A percentile compares a stretch with the other conserved stretches of the same genome.
Evolutionary conservation across 345 rosid species (phyloP).

Genomic region (Ceriops tagal): DNA sequence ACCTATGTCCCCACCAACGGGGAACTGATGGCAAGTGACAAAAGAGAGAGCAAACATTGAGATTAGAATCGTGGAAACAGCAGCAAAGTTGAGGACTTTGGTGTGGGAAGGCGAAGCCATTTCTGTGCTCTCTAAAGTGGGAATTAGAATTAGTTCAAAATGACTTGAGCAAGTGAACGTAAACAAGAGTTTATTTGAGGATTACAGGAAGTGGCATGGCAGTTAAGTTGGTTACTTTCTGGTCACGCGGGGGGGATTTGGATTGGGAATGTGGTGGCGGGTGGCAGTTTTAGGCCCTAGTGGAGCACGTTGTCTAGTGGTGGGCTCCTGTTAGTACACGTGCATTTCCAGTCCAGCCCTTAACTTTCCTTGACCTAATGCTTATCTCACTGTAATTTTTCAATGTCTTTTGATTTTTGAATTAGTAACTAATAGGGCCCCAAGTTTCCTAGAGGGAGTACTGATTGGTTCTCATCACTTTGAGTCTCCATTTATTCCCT

Average conservation of each 20-base stretch:
- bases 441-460: too few relatives aligned
- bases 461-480: too few relatives aligned
- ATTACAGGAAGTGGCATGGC: neutral
- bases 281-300: neutral
- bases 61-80: slow-evolving; percentile 5
- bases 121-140: neutral
- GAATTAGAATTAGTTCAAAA: neutral
- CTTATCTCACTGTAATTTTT: too few relatives aligned
- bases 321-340: too few relatives aligned
- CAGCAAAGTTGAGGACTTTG: neutral
- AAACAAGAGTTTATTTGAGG: neutral
- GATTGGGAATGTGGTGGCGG: neutral
- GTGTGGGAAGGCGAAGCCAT: neutral
- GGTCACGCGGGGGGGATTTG: neutral
- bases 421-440: too few relatives aligned
- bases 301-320: neutral
- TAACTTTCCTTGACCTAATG: too few relatives aligned
- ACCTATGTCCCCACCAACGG: slow-evolving; percentile 33
- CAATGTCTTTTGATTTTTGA: too few relatives aligned
- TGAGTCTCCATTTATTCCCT: too few relatives aligned
- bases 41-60: neutral
- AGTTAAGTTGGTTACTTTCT: slow-evolving; percentile 2
- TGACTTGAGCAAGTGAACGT: neutral
- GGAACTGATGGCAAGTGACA: slow-evolving; percentile 25
- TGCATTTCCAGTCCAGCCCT: too few relatives aligned